These are phyloP conservation scores for Calocera cornea DNA, from an alignment of 768 basidiomycete genomes.

Conservation along the genomic window DNA sequence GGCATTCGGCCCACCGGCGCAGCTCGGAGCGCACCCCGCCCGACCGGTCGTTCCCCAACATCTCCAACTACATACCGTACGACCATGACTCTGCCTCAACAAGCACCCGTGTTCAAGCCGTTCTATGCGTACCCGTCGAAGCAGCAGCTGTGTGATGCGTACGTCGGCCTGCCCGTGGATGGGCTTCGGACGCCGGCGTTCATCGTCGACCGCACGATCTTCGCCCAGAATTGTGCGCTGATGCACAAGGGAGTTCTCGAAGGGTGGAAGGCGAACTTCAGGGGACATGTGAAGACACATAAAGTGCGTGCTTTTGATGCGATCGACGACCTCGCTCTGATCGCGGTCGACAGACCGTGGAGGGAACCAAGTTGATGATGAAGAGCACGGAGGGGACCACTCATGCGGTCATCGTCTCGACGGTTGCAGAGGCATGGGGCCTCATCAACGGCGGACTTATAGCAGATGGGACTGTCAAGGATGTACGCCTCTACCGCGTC, in stretches of 20 bases:
- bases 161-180: slow-evolving; percentile 42
- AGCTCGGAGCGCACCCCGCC: not conserved
- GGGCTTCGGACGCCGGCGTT: slow-evolving; percentile 61
- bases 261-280: slow-evolving; percentile 51
- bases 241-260: slow-evolving; percentile 55
- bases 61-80: not conserved
- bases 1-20: not conserved
- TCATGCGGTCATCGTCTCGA: slow-evolving; percentile 63
- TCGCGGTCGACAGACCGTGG: slow-evolving; percentile 42
- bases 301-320: slow-evolving; percentile 35
- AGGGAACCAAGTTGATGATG: slow-evolving; percentile 61
- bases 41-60: not conserved
- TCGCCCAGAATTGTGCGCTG: slow-evolving; percentile 55
- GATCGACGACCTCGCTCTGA: not conserved
- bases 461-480: slow-evolving; percentile 57
- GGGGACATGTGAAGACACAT: slow-evolving; percentile 77
- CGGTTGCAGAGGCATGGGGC: slow-evolving; percentile 68
- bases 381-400: slow-evolving; percentile 39
- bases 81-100: not conserved
- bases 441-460: slow-evolving; percentile 54
- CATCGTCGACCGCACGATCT: slow-evolving; percentile 58
- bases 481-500: slow-evolving; percentile 38
- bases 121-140: slow-evolving; percentile 16
- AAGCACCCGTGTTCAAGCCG: slow-evolving; percentile 14
- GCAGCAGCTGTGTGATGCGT: slow-evolving; percentile 21